Base-by-base conservation (phyloP, 2,329 filamentous ascomycete species). In the Neopestalotiopsis sp. region DNA sequence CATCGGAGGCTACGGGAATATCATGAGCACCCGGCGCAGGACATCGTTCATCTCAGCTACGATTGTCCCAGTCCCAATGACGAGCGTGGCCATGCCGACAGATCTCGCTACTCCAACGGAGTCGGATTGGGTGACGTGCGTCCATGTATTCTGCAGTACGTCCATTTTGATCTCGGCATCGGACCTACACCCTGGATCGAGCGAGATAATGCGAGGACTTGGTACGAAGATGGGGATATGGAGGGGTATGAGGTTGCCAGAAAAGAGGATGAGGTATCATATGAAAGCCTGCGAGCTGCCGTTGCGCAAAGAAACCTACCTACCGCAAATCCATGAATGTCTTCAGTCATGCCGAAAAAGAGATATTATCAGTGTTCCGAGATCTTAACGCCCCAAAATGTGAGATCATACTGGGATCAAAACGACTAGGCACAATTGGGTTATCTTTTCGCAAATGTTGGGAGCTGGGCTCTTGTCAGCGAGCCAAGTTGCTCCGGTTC, bases 161-260 rank as follows among this genome's bases (percentile, higher is more conserved):
- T 69, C 14, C 64, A 69, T 30, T 69, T 69, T 32, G 38, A 69
- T 9, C 66, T 66, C 7, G 67, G 57, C 2, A 24, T 66, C 14
- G 63, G 59, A 40, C 67, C 67, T 5, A 56, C 45, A n/a, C 32
- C 56, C 9, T 69, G 56, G 58, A 63, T 69, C 13, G 67, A 69
- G 14, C 57, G 45, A 20, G 45, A 24, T 52, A 52, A 52, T n/a
- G 17, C 45, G 20, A 52, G 45, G n/a, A 20, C 45, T n/a, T 52
- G 45, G 45, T 52, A n/a, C 17, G 45, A 52, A 2, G 5, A 63
- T 6, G 28, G n/a, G 20, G n/a, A 56, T 9, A 17, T 67, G 9
- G 28, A 45, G 4, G 65, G 34, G 14, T 67, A 67, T 34, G n/a
- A 67, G 9, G 17, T 20, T 30, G 56, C 52, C 13, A 59, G 56